A percentile compares a stretch with the other conserved stretches of the same genome.
Conservation (phyloP, 768 basidiomycete species). For the Rhodotorula toruloides region DNA sequence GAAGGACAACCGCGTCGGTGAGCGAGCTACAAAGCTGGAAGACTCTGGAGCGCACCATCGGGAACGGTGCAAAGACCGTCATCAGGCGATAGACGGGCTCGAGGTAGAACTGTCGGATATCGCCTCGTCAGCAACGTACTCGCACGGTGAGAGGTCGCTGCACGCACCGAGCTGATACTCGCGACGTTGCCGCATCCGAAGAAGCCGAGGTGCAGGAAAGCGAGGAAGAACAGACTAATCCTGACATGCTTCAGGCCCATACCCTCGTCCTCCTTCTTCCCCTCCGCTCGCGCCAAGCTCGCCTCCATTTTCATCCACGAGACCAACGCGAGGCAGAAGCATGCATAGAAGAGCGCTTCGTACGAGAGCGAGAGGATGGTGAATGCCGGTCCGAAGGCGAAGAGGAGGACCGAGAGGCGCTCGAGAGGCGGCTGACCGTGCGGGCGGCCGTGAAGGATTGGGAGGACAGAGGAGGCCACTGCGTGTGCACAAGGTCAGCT, state of each 20-base stretch:
- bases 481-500: no score
- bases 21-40: constrained; percentile 48
- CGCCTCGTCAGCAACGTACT: background rate
- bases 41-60: constrained; percentile 57
- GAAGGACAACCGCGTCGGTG: background rate
- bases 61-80: constrained; percentile 76
- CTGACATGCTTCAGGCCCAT: constrained; percentile 58
- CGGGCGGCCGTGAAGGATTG: constrained; percentile 35
- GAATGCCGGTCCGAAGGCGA: constrained; percentile 69
- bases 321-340: constrained; percentile 60
- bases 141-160: background rate
- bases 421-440: constrained; percentile 29
- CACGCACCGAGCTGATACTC: constrained; percentile 62
- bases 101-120: constrained; percentile 63
- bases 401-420: constrained; percentile 50
- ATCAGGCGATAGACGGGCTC: constrained; percentile 82
- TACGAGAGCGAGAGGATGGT: constrained; percentile 73
- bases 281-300: background rate
- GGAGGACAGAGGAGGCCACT: constrained; percentile 11
- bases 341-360: constrained; percentile 73
- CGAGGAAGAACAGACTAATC: constrained; percentile 73
- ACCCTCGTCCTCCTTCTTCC: background rate
- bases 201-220: constrained; percentile 80
- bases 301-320: constrained; percentile 65
- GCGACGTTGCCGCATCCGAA: constrained; percentile 70